Conservation (phyloP, 352 stramenopile genomes). For the Pythium dissotocum region DNA sequence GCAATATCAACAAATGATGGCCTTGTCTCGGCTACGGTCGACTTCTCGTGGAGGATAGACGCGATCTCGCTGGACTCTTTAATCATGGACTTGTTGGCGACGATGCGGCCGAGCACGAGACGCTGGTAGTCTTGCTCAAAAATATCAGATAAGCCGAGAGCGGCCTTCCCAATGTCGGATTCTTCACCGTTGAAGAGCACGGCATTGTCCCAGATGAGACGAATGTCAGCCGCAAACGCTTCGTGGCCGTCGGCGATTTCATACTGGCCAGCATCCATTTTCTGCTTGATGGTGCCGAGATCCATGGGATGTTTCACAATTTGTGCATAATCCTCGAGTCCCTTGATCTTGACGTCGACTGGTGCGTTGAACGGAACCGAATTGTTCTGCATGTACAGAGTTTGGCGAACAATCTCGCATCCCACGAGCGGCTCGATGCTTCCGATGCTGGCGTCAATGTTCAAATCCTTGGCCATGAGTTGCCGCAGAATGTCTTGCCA, state of each 20-base stretch:
- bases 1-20: slow-evolving; percentile 58
- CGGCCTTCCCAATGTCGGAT: slow-evolving; percentile 68
- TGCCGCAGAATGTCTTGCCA: slow-evolving; percentile 86
- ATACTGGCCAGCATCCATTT: slow-evolving; percentile 73
- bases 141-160: slow-evolving; percentile 71
- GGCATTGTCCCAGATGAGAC: slow-evolving; percentile 86
- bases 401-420: slow-evolving; percentile 80
- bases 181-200: slow-evolving; percentile 80
- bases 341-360: slow-evolving; percentile 76
- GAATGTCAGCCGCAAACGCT: slow-evolving; percentile 71
- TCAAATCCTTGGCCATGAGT: slow-evolving; percentile 79
- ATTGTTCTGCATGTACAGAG: slow-evolving; percentile 82
- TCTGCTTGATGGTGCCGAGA: slow-evolving; percentile 84
- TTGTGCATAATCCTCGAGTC: slow-evolving; percentile 85
- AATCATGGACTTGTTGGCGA: slow-evolving; percentile 55
- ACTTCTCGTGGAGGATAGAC: not conserved
- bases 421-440: slow-evolving; percentile 72
- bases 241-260: slow-evolving; percentile 59
- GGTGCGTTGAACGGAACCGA: slow-evolving; percentile 81
- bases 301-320: slow-evolving; percentile 91
- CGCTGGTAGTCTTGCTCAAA: slow-evolving; percentile 83
- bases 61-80: slow-evolving; percentile 37
- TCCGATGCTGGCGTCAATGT: slow-evolving; percentile 71
- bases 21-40: slow-evolving; percentile 29
- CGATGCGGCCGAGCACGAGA: slow-evolving; percentile 62